Evolutionary conservation across 2,329 filamentous ascomycete genomes (phyloP).

Genomic region (Geoglossum cookeanum): DNA sequence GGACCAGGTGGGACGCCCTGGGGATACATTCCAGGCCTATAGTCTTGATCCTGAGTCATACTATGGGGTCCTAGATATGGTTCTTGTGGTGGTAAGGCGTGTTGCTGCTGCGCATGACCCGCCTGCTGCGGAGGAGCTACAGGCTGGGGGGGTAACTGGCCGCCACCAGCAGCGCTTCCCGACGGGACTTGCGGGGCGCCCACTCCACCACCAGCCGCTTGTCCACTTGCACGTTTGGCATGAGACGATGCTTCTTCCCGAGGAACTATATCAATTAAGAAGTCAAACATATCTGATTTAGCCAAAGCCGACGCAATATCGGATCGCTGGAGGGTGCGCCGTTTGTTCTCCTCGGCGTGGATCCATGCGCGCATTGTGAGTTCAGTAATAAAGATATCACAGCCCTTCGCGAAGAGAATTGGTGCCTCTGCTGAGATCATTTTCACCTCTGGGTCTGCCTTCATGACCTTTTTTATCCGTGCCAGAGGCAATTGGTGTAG

Average conservation of each 20-base stretch:
- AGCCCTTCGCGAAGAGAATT: slow-evolving; percentile 94
- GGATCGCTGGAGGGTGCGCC: slow-evolving; percentile 80
- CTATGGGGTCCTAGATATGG: slow-evolving; percentile 39
- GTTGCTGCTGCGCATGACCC: slow-evolving; percentile 23
- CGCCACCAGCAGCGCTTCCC: slow-evolving; percentile 22
- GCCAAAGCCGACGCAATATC: slow-evolving; percentile 91
- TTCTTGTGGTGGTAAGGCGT: slow-evolving; percentile 34
- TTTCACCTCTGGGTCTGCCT: slow-evolving; percentile 96
- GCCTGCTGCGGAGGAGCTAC: slow-evolving; percentile 25
- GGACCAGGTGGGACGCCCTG: slow-evolving; percentile 56
- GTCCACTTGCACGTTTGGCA: slow-evolving; percentile 48
- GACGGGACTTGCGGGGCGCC: slow-evolving; percentile 16
- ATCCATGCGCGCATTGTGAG: slow-evolving; percentile 99
- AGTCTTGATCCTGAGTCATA: slow-evolving; percentile 41
- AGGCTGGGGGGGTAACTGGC: slow-evolving; percentile 17
- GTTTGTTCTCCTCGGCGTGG: slow-evolving; percentile 96
- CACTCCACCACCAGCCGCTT: slow-evolving; percentile 30
- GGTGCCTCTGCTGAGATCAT: slow-evolving; percentile 99
- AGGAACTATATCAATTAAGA: slow-evolving; percentile 95
- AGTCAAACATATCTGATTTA: slow-evolving; percentile 99
- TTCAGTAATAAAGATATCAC: slow-evolving; percentile 98
- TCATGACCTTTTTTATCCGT: slow-evolving; percentile 99
- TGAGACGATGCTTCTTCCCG: slow-evolving; percentile 80
- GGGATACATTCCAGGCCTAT: slow-evolving; percentile 69
- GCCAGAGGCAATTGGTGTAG: slow-evolving; percentile 89